These are phyloP conservation scores for Colletotrichum musicola DNA, from an alignment of 2,329 filamentous ascomycete genomes.

Conservation along the genomic window DNA sequence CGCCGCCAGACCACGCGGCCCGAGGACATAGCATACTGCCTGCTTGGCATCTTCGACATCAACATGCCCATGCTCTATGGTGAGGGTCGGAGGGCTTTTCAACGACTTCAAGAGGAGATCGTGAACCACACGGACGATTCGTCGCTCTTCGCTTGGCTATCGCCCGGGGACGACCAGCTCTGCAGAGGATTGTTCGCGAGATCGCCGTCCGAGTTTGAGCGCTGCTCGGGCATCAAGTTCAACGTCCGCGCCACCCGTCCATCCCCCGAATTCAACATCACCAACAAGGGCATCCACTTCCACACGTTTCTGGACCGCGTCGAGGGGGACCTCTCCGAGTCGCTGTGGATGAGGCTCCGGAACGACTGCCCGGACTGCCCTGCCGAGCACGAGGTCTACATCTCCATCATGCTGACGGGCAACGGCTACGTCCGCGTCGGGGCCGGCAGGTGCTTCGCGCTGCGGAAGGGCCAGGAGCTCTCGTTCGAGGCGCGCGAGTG, in stretches of 20 bases:
- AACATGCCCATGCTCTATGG: conserved; percentile 47
- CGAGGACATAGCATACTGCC: conserved; percentile 45
- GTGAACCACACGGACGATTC: conserved; percentile 5
- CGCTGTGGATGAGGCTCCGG: background rate
- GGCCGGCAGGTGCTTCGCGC: background rate
- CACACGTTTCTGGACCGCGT: background rate
- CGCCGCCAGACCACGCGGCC: conserved; percentile 40
- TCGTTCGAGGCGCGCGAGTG: background rate
- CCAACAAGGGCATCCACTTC: conserved; percentile 16
- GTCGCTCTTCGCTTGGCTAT: conserved; percentile 25
- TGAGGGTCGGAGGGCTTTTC: conserved; percentile 44
- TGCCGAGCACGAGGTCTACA: background rate
- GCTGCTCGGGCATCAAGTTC: background rate
- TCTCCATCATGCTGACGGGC: background rate
- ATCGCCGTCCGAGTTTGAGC: conserved; percentile 3
- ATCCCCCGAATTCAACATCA: conserved; percentile 3
- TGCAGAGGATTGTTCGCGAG: conserved; percentile 14
- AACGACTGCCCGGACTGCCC: background rate
- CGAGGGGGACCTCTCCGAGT: too few relatives aligned
- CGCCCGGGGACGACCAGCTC: background rate
- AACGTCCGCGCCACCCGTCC: background rate
- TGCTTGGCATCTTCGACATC: conserved; percentile 46
- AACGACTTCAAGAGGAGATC: conserved; percentile 37
- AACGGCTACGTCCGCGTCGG: background rate
- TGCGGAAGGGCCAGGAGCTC: background rate